Conservation (phyloP, 2,329 filamentous ascomycete genomes). For the Thyridium curvatum region DNA sequence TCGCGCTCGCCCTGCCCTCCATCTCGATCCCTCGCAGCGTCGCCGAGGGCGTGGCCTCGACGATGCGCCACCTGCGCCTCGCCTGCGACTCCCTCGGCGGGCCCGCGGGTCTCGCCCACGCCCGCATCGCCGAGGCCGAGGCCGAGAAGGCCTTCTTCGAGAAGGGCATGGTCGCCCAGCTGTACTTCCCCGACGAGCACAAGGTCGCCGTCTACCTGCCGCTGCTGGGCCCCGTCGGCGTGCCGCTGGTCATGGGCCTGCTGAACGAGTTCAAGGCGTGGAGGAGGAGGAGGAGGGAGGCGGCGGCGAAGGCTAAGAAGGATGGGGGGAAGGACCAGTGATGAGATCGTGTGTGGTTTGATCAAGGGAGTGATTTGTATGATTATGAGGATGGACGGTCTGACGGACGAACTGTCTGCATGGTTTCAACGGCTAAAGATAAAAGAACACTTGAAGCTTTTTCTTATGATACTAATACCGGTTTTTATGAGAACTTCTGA, state of each 20-base stretch:
- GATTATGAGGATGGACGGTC: neutral
- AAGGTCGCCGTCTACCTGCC: constrained; percentile 96
- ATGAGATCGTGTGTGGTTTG: neutral
- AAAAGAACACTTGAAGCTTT: no score
- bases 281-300: constrained; percentile 40
- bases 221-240: constrained; percentile 81
- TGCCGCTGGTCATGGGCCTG: constrained; percentile 78
- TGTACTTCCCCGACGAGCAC: constrained; percentile 98
- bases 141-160: constrained; percentile 96
- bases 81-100: constrained; percentile 68
- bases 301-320: constrained; percentile 23
- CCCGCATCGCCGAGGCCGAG: constrained; percentile 77
- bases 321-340: constrained; percentile 22
- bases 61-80: constrained; percentile 68
- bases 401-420: no score
- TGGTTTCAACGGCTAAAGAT: no score
- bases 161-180: constrained; percentile 97
- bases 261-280: constrained; percentile 73
- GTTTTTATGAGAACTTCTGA: no score
- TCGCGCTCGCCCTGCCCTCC: constrained; percentile 76
- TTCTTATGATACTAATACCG: no score
- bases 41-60: constrained; percentile 75
- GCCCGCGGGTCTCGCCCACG: constrained; percentile 67
- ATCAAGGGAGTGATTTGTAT: neutral
- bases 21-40: constrained; percentile 89